Evolutionary conservation across 2,329 filamentous ascomycete genomes (phyloP), one percentile per base, ranked within the genome.

Genomic region (Gnomoniopsis smithogilvyi): DNA sequence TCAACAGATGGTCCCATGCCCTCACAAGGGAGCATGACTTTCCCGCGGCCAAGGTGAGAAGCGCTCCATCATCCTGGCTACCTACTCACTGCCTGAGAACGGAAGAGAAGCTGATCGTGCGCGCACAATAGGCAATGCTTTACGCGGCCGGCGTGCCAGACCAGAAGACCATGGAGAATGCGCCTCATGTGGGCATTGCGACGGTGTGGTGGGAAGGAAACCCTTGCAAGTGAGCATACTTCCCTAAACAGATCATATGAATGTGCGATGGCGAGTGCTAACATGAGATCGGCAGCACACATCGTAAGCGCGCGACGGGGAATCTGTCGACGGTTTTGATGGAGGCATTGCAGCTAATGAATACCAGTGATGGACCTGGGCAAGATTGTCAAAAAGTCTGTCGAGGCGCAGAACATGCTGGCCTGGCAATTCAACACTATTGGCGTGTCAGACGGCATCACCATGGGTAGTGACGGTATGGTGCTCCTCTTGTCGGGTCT

Each of bases 391-490:
- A 79, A 76, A 69, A 74, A 84, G 66, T 84, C 82, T 15, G 81
- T 86, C 41, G 75, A 75, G 58, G 76, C 88, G 68, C 90, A 92
- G 33, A 91, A 92, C 24, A 81, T 99, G 62, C 83, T 96, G 62
- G 92, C 92, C 64, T 96, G 96, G 82, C 93, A 96, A 74, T 99
- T 99, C 85, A 99, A 99, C 81, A 99, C 96, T 62, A 91, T 99
- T 70, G 95, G 95, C 70, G 96, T 99, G 66, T 96, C 92, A 64
- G 95, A 99, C 73, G 95, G 87, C 60, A 99, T 99, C 68, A 96
- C 92, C 68, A 99, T 99, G 95, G 95, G 95, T 53, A 99, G 50
- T 46, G 11, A 17, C 12, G 17, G 24, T 33, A 30, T 30, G 26
- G 26, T 30, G 26, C 26, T 30, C 4, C 8, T 4, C 26, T n/a